Base-by-base conservation (phyloP, 257 asterid genomes). In the Eucommia ulmoides region DNA sequence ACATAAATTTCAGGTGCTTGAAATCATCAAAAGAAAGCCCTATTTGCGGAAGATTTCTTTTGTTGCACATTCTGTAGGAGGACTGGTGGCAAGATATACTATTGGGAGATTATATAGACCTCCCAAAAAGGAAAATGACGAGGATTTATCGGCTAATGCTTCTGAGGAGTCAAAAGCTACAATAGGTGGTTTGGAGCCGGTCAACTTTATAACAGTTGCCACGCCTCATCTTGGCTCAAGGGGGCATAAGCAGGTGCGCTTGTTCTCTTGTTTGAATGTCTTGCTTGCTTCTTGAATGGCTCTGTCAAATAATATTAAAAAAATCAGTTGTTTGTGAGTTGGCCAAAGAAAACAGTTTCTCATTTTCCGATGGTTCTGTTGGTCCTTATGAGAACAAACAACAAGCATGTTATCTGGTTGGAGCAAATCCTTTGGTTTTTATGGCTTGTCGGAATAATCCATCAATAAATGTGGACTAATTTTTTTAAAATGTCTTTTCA, bases 151-250 rank as follows among this genome's bases (percentile, higher is more conserved):
- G 35, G 59, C 63, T 44, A 58, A 61, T 72, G 53, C 44, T 23
- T 51, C 19, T 56, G 79, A 70, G 61, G 77, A 59, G 61, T 70
- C 78, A 23, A 81, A 70, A 57, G 91, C 79, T 52, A 75, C 86
- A 58, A 79, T 91, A 63, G 97, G 95, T 56, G 83, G 77, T 54
- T 81, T 91, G 55, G 84, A 79, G 56, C 95, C 97, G 12, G 46
- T 91, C 18, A 91, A 83, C 75, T 86, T 91, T 50, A 66, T 86
- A 41, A 86, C 94, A 18, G 94, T 80, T 59, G 99, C 99, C 55
- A 81, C 94, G 65, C 99, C 99, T 55, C 99, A 91, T 78, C 95
- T 91, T 65, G 99, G 97, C 65, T 91, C 99, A 21, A 77, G 95
- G 76, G 99, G 99, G 48, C 74, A 91, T 67, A 81, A 79, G 77